Conservation (phyloP, 345 rosid genomes). For the Bretschneidera sinensis region DNA sequence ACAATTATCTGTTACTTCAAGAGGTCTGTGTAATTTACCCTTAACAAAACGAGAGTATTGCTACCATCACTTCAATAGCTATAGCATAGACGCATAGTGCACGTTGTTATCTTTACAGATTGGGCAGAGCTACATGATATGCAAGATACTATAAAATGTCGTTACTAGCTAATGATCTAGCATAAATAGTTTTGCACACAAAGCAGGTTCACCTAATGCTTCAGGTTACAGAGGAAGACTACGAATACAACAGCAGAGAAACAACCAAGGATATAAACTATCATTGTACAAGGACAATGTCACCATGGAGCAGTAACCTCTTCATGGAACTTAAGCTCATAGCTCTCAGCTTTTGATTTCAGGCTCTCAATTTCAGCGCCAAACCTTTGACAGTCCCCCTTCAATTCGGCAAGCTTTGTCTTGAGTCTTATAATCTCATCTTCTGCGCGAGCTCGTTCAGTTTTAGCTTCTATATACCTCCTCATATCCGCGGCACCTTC, state of each 20-base stretch:
- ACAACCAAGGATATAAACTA: neutral
- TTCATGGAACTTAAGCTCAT: conserved; percentile 43
- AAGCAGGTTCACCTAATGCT: neutral
- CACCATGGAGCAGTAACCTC: conserved; percentile 57
- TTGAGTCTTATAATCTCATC: conserved; percentile 45
- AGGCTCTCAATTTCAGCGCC: conserved; percentile 35
- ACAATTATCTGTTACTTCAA: no score
- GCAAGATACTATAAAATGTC: no score
- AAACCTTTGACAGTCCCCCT: conserved; percentile 31
- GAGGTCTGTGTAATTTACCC: no score
- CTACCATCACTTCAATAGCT: no score
- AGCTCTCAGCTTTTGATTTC: conserved; percentile 41
- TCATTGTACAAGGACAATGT: conserved; percentile 8
- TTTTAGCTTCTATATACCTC: conserved; percentile 53
- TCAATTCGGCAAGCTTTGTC: conserved; percentile 46
- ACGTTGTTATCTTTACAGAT: no score
- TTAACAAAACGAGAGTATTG: no score
- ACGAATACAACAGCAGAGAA: neutral
- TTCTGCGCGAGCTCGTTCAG: conserved; percentile 23
- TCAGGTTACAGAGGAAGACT: neutral
- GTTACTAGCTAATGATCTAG: neutral
- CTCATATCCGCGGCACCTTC: conserved; percentile 42
- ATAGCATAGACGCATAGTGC: no score
- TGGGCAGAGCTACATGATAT: no score
- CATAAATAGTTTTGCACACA: neutral